phyloP scores from a whole-genome alignment of 1,139 yeast species.

The Pneumocystis carinii region DNA sequence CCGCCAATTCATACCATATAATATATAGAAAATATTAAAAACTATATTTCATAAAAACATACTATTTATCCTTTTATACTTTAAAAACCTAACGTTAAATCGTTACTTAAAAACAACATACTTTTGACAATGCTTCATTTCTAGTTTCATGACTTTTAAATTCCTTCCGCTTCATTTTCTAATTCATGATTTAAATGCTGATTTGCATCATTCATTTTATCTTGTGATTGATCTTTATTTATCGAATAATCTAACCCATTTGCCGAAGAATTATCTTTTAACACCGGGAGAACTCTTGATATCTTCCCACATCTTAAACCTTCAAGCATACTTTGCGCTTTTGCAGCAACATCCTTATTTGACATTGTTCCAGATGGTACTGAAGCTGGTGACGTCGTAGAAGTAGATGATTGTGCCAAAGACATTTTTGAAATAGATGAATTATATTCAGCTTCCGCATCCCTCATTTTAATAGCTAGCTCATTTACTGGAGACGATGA shows the following conservation, averaged over 20 bases:
- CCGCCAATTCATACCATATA: background rate
- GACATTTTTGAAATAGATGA: background rate
- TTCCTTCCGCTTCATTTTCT: background rate
- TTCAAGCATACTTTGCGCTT: slow-evolving; percentile 12
- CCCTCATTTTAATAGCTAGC: slow-evolving; percentile 1
- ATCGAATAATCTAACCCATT: background rate
- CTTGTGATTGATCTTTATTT: background rate
- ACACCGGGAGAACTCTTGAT: background rate
- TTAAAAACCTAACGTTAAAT: background rate
- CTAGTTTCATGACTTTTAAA: background rate
- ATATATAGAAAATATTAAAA: background rate
- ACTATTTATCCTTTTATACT: background rate
- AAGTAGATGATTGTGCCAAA: background rate
- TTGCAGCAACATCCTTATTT: slow-evolving; percentile 9
- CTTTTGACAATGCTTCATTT: background rate
- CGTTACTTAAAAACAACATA: background rate
- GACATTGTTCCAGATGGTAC: slow-evolving; percentile 4
- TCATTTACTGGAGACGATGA: slow-evolving; percentile 4
- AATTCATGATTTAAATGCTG: background rate
- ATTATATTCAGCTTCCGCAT: background rate
- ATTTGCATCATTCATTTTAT: background rate
- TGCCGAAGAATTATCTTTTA: background rate
- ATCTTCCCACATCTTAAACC: slow-evolving; percentile 11
- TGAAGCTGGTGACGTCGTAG: background rate
- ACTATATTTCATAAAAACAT: background rate